A percentile compares a stretch with the other conserved stretches of the same genome.
Evolutionary conservation across 805 yeast species (phyloP).

Genomic region (Metschnikowia sp.): DNA sequence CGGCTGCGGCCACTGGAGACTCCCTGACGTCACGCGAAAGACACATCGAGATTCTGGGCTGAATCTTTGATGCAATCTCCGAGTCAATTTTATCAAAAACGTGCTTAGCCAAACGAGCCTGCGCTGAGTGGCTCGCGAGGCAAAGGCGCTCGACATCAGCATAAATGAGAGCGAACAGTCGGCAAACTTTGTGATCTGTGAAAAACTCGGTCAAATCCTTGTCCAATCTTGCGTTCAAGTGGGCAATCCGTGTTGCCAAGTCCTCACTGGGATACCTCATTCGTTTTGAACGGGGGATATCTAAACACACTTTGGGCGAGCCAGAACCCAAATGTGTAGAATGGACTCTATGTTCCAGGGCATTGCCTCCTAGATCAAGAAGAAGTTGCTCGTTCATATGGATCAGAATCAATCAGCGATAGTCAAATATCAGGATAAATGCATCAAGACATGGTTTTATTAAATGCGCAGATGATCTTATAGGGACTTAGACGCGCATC

Average conservation of each 20-base stretch:
- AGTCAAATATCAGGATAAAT: no score
- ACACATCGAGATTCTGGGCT: constrained; percentile 7
- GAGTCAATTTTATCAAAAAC: constrained; percentile 20
- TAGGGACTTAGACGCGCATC: no score
- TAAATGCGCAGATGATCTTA: no score
- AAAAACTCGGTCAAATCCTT: constrained; percentile 1
- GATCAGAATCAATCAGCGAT: no score
- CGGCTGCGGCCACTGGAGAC: not conserved
- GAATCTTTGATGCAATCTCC: constrained; percentile 12
- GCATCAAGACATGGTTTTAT: no score
- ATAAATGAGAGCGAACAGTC: constrained; percentile 15
- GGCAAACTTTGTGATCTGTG: not conserved
- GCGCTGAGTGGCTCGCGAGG: constrained; percentile 30
- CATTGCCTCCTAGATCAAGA: constrained; percentile 7
- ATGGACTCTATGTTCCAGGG: not conserved
- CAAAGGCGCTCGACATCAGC: constrained; percentile 32
- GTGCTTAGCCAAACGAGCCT: constrained; percentile 24
- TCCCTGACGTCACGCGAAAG: not conserved
- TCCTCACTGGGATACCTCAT: constrained; percentile 6
- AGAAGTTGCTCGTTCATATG: constrained; percentile 2
- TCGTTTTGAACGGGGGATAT: constrained; percentile 5
- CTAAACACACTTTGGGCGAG: constrained; percentile 1
- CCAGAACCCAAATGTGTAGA: constrained; percentile 13
- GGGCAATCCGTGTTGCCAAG: not conserved
- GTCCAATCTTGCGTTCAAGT: constrained; percentile 1